These are phyloP conservation scores for Nemania bipapillata DNA, from an alignment of 2,329 filamentous ascomycete genomes.

Conservation along the genomic window DNA sequence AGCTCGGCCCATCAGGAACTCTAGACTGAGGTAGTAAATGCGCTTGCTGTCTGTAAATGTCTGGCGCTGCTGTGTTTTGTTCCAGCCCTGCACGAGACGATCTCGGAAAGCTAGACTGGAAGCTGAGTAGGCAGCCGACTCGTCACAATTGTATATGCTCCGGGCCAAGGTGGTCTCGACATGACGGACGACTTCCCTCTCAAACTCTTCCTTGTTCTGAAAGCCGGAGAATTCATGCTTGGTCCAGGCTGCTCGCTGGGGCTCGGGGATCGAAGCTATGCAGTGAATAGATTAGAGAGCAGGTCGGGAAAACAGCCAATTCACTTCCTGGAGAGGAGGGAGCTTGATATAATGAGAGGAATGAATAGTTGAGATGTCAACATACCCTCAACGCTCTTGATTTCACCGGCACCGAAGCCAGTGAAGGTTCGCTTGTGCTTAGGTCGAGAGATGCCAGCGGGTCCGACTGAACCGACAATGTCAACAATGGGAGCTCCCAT, in stretches of 20 bases:
- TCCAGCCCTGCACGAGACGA: constrained; percentile 93
- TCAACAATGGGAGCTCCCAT: constrained; percentile 83
- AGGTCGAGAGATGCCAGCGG: constrained; percentile 83
- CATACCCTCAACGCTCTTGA: constrained; percentile 90
- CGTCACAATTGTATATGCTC: constrained; percentile 98
- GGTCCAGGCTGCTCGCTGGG: constrained; percentile 83
- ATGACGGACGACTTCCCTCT: constrained; percentile 88
- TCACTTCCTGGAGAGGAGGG: background rate
- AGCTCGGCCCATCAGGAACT: constrained; percentile 96
- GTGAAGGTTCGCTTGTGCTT: constrained; percentile 99
- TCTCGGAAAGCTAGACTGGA: constrained; percentile 93
- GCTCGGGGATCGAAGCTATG: constrained; percentile 82
- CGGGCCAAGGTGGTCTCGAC: constrained; percentile 96
- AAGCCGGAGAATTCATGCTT: constrained; percentile 74
- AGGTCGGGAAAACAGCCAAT: background rate
- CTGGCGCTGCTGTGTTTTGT: constrained; percentile 96
- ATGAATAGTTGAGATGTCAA: constrained; percentile 6
- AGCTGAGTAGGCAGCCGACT: constrained; percentile 89
- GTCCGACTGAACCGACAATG: constrained; percentile 85
- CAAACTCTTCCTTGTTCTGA: constrained; percentile 81
- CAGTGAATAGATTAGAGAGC: constrained; percentile 16
- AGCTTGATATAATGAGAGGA: background rate
- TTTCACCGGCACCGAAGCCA: constrained; percentile 88
- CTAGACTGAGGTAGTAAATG: constrained; percentile 95
- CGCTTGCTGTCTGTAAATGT: constrained; percentile 91